Percentiles rank a stretch among this genome's conserved stretches.
These are phyloP conservation scores for Hirschfeldia incana DNA, from an alignment of 345 rosid genomes.

Conservation along the genomic window DNA sequence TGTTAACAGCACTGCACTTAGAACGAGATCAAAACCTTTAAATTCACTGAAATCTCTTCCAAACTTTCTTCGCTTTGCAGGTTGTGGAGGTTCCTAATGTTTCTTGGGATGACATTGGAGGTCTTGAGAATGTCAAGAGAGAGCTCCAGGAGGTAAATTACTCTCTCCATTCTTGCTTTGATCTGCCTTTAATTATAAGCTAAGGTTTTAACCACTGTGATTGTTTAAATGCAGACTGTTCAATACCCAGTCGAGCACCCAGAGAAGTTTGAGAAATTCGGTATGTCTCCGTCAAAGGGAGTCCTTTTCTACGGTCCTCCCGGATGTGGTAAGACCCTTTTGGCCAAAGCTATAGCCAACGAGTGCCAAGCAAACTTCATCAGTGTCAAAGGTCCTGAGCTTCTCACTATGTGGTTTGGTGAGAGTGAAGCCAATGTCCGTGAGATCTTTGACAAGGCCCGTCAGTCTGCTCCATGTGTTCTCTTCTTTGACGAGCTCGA, in stretches of 20 bases:
- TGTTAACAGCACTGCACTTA: conserved; percentile 3
- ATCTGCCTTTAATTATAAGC: not conserved
- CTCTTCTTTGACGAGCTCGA: conserved; percentile 96
- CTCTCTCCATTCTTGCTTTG: not conserved
- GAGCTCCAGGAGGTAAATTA: conserved; percentile 69
- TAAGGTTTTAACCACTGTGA: not conserved
- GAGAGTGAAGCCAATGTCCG: conserved; percentile 98
- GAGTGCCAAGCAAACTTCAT: conserved; percentile 98
- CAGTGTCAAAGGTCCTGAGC: conserved; percentile 95
- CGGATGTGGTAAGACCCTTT: conserved; percentile 95
- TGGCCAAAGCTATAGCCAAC: conserved; percentile 97
- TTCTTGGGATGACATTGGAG: conserved; percentile 93
- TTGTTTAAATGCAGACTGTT: conserved; percentile 55
- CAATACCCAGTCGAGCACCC: conserved; percentile 99
- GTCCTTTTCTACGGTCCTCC: conserved; percentile 98
- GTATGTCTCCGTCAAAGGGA: conserved; percentile 98
- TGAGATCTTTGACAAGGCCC: conserved; percentile 96
- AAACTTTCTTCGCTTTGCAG: conserved; percentile 34
- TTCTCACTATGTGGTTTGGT: conserved; percentile 99
- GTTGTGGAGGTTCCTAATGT: conserved; percentile 96
- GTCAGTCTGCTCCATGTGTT: conserved; percentile 94
- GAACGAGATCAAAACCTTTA: not conserved
- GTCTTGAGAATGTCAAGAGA: conserved; percentile 92
- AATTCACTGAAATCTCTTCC: not conserved
- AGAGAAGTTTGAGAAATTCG: conserved; percentile 93